Conservation (phyloP, 2,329 filamentous ascomycete genomes). For the Beauveria rudraprayagi region DNA sequence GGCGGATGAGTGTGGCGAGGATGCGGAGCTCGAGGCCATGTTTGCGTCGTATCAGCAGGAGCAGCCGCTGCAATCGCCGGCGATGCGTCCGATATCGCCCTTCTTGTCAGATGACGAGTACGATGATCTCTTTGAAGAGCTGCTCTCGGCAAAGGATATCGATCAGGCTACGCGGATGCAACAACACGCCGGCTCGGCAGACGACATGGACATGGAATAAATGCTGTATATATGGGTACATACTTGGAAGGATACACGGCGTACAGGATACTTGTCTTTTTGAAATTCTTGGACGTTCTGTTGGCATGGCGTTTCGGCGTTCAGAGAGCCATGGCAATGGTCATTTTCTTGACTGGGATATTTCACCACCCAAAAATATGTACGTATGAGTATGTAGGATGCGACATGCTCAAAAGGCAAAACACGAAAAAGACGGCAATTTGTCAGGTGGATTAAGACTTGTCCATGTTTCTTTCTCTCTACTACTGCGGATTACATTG, state of each 20-base stretch:
- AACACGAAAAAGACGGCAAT: not conserved
- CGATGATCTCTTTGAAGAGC: constrained; percentile 49
- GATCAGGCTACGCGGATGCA: constrained; percentile 18
- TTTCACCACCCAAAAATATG: constrained; percentile 4
- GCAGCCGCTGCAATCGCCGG: constrained; percentile 11
- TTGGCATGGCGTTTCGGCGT: not conserved
- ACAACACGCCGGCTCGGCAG: constrained; percentile 10
- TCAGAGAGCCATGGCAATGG: not conserved
- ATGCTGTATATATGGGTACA: not conserved
- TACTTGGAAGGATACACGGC: not conserved
- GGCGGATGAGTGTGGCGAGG: constrained; percentile 43
- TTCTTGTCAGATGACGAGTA: constrained; percentile 50
- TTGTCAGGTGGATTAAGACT: not conserved
- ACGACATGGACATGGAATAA: constrained; percentile 8
- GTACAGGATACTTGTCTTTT: not conserved
- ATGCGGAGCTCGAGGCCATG: constrained; percentile 50
- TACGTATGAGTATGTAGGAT: constrained; percentile 21
- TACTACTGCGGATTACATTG: constrained; percentile 53
- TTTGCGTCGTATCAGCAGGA: constrained; percentile 38
- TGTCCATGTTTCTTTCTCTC: not conserved
- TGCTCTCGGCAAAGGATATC: constrained; percentile 19
- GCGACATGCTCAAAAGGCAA: constrained; percentile 4
- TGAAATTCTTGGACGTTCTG: not conserved
- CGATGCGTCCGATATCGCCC: constrained; percentile 25
- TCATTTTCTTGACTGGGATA: not conserved